These are phyloP conservation scores for Fraxinus albicans DNA, from an alignment of 305 asterid genomes.

Conservation along the genomic window DNA sequence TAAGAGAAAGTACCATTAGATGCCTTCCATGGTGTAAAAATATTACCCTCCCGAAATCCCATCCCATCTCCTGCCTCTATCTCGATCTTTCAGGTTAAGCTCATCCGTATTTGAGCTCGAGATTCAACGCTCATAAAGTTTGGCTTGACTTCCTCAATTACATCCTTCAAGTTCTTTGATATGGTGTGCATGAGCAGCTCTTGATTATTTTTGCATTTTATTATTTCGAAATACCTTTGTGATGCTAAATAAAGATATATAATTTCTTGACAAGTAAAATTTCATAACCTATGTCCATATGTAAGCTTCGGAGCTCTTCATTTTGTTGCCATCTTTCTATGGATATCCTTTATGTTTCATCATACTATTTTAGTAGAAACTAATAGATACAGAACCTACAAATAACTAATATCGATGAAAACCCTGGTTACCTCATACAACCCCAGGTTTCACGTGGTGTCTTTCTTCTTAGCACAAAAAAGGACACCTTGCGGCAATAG, in stretches of 20 bases:
- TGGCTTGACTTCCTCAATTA: neutral
- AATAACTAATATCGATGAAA: neutral
- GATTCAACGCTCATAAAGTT: neutral
- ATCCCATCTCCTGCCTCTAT: neutral
- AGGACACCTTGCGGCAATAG: too few species aligned
- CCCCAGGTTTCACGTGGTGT: neutral
- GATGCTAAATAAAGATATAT: neutral
- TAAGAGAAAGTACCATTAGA: neutral
- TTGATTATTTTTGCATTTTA: neutral
- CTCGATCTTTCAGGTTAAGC: neutral
- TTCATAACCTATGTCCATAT: neutral
- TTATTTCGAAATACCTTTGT: neutral
- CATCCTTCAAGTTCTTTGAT: neutral
- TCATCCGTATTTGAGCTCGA: neutral
- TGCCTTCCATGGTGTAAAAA: neutral
- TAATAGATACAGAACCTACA: neutral
- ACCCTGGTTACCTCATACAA: neutral
- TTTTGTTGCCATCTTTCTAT: neutral
- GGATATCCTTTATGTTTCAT: neutral
- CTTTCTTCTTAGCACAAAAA: too few species aligned
- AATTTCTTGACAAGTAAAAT: neutral
- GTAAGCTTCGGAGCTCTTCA: neutral
- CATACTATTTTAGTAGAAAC: neutral
- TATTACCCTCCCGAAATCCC: neutral
- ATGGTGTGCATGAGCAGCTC: neutral